phyloP scores from a whole-genome alignment of 805 yeast species.

The Metschnikowia proteae region DNA sequence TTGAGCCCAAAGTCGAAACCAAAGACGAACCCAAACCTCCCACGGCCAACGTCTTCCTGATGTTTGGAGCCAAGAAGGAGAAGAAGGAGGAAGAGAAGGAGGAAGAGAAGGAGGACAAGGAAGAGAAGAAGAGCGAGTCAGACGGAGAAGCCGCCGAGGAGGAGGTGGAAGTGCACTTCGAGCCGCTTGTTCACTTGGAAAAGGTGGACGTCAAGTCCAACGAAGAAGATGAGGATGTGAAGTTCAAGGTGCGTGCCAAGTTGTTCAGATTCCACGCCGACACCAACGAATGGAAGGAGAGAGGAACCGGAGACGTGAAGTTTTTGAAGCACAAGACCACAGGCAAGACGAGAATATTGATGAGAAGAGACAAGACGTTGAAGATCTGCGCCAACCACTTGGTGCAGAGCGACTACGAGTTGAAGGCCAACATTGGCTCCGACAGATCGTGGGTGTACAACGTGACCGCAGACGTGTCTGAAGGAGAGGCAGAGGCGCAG shows the following conservation, averaged over 20 bases:
- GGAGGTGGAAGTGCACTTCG: conserved; percentile 86
- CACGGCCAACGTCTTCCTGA: conserved; percentile 79
- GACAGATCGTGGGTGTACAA: conserved; percentile 98
- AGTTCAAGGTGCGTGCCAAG: conserved; percentile 89
- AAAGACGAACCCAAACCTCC: conserved; percentile 55
- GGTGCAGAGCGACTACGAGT: conserved; percentile 73
- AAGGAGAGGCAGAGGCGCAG: conserved; percentile 93
- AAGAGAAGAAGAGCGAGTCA: conserved; percentile 41
- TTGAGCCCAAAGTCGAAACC: conserved; percentile 25
- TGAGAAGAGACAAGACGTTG: conserved; percentile 99
- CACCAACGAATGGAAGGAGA: conserved; percentile 94
- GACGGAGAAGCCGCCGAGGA: conserved; percentile 58
- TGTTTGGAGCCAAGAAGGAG: conserved; percentile 90
- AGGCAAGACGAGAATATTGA: conserved; percentile 81
- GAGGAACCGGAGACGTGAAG: conserved; percentile 98
- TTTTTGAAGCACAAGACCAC: conserved; percentile 84
- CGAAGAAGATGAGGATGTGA: conserved; percentile 83
- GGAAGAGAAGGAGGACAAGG: conserved; percentile 30
- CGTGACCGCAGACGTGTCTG: conserved; percentile 91
- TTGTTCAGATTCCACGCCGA: conserved; percentile 86
- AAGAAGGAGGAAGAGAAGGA: conserved; percentile 46
- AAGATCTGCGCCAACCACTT: conserved; percentile 97
- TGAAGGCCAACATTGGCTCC: conserved; percentile 91
- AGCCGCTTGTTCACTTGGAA: conserved; percentile 92
- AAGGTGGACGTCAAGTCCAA: conserved; percentile 95